phyloP scores from a whole-genome alignment of 306 rosid genomes.

The Medicago arabica region DNA sequence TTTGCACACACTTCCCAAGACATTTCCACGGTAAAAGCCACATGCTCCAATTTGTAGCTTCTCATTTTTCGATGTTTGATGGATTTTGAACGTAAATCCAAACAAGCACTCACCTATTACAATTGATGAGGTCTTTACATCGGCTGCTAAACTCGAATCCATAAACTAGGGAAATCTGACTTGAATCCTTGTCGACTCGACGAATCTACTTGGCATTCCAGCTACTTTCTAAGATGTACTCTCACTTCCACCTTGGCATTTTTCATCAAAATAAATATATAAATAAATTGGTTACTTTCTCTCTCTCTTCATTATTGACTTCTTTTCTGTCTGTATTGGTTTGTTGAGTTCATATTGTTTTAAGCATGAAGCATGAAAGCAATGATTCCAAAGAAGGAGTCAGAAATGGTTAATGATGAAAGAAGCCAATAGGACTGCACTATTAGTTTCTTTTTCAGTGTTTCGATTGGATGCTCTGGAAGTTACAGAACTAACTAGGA shows the following conservation, averaged over 20 bases:
- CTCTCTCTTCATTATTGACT: slow-evolving; percentile 17
- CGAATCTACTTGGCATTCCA: slow-evolving; percentile 24
- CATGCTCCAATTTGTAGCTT: too few species aligned
- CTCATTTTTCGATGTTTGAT: too few species aligned
- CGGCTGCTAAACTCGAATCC: not conserved
- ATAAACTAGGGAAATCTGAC: not conserved
- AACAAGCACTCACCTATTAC: not conserved
- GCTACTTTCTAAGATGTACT: slow-evolving; percentile 40
- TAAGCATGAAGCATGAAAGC: slow-evolving; percentile 63
- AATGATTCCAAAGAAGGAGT: slow-evolving; percentile 52
- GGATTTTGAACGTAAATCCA: too few species aligned
- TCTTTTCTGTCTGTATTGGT: slow-evolving; percentile 34
- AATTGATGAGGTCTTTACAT: too few species aligned
- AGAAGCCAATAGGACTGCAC: slow-evolving; percentile 35
- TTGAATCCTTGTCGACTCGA: not conserved
- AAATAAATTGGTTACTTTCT: not conserved
- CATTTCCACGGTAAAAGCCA: too few species aligned
- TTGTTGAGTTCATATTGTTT: slow-evolving; percentile 43
- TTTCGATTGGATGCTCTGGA: not conserved
- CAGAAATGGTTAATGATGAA: slow-evolving; percentile 49
- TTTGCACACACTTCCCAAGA: too few species aligned
- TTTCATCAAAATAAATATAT: not conserved
- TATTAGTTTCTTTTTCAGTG: not conserved
- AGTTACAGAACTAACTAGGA: slow-evolving; percentile 14
- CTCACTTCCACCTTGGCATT: slow-evolving; percentile 24